Base-by-base conservation (phyloP, 805 yeast genomes). In the Ogataea paraovalis region DNA sequence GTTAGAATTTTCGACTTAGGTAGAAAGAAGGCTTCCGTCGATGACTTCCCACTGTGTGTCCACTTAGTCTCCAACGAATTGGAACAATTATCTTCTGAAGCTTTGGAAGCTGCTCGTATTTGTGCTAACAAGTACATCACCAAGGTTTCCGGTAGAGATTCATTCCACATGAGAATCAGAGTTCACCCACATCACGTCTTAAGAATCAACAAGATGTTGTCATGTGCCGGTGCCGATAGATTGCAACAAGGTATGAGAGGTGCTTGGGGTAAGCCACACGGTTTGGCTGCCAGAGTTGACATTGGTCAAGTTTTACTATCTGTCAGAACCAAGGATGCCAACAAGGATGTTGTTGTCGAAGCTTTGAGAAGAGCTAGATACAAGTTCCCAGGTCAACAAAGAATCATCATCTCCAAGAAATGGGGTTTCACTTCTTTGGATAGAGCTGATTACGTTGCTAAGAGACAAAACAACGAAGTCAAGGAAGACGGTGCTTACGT, bases 151-250 rank as follows among this genome's bases (percentile, higher is more conserved):
- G 99, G 99, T 75, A 89, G 98, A 86, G 99, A 94, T 70, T 81
- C 97, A 67, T 94, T 94, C 99, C 99, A 94, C 83, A 82, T 94
- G 83, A 90, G 99, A 82, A 89, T 94, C 77, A 91, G 99, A 82
- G 98, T 91, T 71, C 99, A 94, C 80, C 99, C 99, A 68, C 94
- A 87, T 98, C 99, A 94, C 85, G 99, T 94, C 65, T 85, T 94
- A 76, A 87, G 99, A 81, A 94, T 94, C 83, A 94, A 94, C 94
- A 94, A 94, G 89, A 94, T 94, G 99, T 90, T 94, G 96, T 94
- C 99, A 72, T 94, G 99, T 84, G 99, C 99, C 82, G 99, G 99
- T 88, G 99, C 99, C 75, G 99, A 94, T 92, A 90, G 99, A 87
- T 85, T 94, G 80, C 99, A 94, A 83, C 98, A 94, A 82, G 99